phyloP scores from a whole-genome alignment of 2,329 filamentous ascomycete genomes.

The Blastomyces silverae region DNA sequence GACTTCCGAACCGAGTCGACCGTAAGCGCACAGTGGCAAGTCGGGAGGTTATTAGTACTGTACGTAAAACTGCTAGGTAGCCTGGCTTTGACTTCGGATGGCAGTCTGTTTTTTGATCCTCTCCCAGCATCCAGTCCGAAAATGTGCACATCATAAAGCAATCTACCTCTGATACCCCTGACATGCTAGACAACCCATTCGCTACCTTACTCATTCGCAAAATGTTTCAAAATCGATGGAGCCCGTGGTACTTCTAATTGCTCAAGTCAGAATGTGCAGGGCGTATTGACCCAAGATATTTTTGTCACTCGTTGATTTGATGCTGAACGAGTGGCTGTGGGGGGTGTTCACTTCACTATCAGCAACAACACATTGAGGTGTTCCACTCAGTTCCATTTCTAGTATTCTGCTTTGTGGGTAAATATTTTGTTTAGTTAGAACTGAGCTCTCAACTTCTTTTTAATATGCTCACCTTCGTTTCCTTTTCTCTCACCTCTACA shows the following conservation, averaged over 20 bases:
- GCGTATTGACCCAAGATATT: background rate
- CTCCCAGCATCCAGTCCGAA: background rate
- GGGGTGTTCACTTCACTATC: background rate
- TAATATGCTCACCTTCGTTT: background rate
- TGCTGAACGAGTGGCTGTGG: background rate
- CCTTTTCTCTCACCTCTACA: slow-evolving; percentile 5
- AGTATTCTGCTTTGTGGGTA: background rate
- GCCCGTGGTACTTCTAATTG: background rate
- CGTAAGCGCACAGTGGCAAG: background rate
- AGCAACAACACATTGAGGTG: slow-evolving; percentile 1
- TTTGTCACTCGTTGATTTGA: background rate
- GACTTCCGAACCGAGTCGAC: background rate
- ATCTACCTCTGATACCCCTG: background rate
- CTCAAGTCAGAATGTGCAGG: background rate
- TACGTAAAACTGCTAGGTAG: background rate
- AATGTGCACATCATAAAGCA: background rate
- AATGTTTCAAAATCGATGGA: background rate
- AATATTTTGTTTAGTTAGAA: background rate
- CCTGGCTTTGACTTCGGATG: background rate
- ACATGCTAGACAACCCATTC: background rate
- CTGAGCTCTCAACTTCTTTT: background rate
- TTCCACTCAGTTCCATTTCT: background rate
- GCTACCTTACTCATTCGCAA: background rate
- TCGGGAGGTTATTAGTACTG: background rate
- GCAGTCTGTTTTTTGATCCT: background rate